Evolutionary conservation across 495 filamentous ascomycete species (phyloP), one percentile per base, ranked within the genome.

Genomic region (Podospora tetraspora): DNA sequence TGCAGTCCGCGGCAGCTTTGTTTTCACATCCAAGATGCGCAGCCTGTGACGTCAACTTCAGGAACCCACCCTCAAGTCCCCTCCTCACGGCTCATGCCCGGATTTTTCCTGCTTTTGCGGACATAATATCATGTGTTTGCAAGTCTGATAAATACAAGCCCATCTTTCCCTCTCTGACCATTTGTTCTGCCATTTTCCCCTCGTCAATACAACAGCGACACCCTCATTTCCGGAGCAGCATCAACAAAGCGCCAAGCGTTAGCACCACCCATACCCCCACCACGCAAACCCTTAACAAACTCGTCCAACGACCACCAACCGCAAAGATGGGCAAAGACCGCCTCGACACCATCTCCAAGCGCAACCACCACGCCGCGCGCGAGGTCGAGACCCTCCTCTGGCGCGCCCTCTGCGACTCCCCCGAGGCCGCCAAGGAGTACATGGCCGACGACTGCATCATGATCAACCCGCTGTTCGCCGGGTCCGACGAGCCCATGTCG

Each of bases 311-410:
- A n/a, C n/a, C n/a, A n/a, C n/a, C 30, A 21, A 21, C 73, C 75
- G 70, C 73, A 56, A 71, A 61, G 10, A 71, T 72, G 65, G 69
- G 66, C 52, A 72, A 72, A 66, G 32, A 62, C 24, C 77, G 76
- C 12, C 74, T 77, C 63, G 69, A 79, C 73, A 78, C 77, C 69
- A 79, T 79, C 70, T 73, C 68, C 58, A 74, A 77, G 70, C 77
- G 77, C 71, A 79, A 79, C 76, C 72, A 79, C 68, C 71, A 71
- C 21, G 69, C 75, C n/a, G 77, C 74, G 12, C 64, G 61, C 30
- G 76, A 79, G 66, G 70, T 75, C 62, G 77, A 79, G 65, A 77
- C 74, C 3, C 66, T 78, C 0, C 68, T 79, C 11, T 79, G 77
- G 77, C 75, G 77, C 63, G 74, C 76, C 16, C 67, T 79, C 11